Evolutionary conservation across 192 early-diverging fungal genomes (phyloP).

Genomic region (Piromyces finnis): DNA sequence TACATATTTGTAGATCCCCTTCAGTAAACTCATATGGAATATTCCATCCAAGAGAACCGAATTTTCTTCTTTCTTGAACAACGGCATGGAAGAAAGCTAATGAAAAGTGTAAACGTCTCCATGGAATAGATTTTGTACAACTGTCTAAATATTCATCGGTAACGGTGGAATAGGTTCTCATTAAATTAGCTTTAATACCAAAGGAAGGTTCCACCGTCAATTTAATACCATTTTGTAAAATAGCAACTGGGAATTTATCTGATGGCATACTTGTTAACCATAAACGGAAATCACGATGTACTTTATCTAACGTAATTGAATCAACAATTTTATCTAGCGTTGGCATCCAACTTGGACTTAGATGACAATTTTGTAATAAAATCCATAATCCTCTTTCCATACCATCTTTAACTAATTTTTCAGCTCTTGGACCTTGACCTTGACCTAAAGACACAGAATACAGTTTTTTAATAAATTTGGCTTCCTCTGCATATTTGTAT

Average conservation of each 20-base stretch:
- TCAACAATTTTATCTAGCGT: constrained; percentile 32
- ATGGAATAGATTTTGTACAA: constrained; percentile 22
- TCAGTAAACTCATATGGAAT: constrained; percentile 27
- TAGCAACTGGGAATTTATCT: constrained; percentile 36
- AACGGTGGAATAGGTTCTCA: constrained; percentile 34
- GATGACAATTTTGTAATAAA: constrained; percentile 36
- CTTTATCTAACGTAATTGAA: constrained; percentile 28
- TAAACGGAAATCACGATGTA: constrained; percentile 34
- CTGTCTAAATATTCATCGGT: constrained; percentile 26
- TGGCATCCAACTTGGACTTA: constrained; percentile 41
- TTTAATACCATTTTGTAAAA: constrained; percentile 39
- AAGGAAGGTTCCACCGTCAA: constrained; percentile 40
- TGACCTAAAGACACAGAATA: constrained; percentile 33
- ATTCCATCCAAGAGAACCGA: constrained; percentile 30
- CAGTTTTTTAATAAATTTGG: constrained; percentile 31
- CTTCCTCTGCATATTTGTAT: constrained; percentile 42
- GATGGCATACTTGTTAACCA: constrained; percentile 42
- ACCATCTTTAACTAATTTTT: constrained; percentile 33
- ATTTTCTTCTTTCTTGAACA: constrained; percentile 35
- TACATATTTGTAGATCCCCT: constrained; percentile 32
- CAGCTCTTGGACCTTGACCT: constrained; percentile 36
- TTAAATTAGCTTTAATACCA: constrained; percentile 35
- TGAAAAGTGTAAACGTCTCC: constrained; percentile 35
- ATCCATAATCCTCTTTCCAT: constrained; percentile 39
- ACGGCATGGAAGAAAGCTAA: constrained; percentile 39